phyloP scores from a whole-genome alignment of 169 alveolate genomes.

The Perkinsus olseni region DNA sequence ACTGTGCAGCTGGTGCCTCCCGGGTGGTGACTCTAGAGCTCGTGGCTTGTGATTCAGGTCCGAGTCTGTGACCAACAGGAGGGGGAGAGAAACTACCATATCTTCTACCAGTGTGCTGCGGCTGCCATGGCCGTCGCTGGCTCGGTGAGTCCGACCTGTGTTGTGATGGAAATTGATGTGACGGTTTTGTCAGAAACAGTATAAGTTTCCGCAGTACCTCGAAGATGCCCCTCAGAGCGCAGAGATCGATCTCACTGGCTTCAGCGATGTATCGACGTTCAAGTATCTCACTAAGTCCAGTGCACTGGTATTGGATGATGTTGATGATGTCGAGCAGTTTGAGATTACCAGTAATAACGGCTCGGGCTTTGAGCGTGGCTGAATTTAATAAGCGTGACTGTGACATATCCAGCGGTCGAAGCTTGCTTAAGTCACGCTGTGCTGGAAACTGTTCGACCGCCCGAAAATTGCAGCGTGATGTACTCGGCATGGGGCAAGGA shows the following conservation, averaged over 20 bases:
- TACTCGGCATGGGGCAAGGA: no score
- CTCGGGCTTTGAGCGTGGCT: no score
- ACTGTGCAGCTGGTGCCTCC: not conserved
- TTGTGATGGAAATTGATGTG: conserved; percentile 15
- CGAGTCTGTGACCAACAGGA: conserved; percentile 85
- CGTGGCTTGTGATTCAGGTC: not conserved
- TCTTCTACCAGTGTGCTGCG: conserved; percentile 86
- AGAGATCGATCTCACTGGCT: not conserved
- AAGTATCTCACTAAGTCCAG: conserved; percentile 47
- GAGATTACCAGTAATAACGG: conserved; percentile 50
- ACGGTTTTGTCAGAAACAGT: not conserved
- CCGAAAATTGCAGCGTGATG: no score
- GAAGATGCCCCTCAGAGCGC: not conserved
- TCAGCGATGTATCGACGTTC: conserved; percentile 8
- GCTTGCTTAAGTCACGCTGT: no score
- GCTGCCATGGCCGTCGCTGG: conserved; percentile 36
- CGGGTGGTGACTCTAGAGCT: not conserved
- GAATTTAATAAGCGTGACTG: no score
- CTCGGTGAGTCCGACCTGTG: conserved; percentile 20
- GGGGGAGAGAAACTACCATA: conserved; percentile 93
- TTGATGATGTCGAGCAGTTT: conserved; percentile 69
- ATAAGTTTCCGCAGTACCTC: not conserved
- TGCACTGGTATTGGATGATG: conserved; percentile 48
- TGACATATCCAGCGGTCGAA: no score
- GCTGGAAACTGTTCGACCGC: no score